Percentiles rank a stretch among this genome's conserved stretches.
Conservation (phyloP, 2,329 filamentous ascomycete genomes). For the Hymenoscyphus fructigenus region DNA sequence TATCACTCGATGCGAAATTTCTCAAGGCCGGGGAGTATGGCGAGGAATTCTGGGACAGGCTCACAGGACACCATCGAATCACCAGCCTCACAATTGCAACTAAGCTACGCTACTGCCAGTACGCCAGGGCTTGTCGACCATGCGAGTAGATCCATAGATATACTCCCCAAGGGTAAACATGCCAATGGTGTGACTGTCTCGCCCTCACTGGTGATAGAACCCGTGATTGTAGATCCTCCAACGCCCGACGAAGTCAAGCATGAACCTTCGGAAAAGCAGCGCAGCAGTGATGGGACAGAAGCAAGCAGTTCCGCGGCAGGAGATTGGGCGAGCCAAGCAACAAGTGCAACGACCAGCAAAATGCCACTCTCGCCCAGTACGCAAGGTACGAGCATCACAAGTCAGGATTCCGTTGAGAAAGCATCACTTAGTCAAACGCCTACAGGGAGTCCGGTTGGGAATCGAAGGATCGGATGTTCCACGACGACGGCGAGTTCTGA, state of each 20-base stretch:
- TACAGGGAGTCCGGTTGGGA: constrained; percentile 31
- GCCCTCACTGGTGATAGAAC: constrained; percentile 31
- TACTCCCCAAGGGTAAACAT: constrained; percentile 13
- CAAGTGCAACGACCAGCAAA: constrained; percentile 62
- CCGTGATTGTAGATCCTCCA: constrained; percentile 27
- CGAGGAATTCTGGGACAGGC: not conserved
- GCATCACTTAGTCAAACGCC: constrained; percentile 19
- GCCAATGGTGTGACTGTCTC: constrained; percentile 19
- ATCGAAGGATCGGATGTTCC: constrained; percentile 27
- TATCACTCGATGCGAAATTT: constrained; percentile 4
- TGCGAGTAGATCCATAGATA: constrained; percentile 11
- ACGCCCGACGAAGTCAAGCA: constrained; percentile 21
- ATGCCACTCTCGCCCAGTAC: constrained; percentile 65
- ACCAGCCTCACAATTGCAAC: constrained; percentile 31
- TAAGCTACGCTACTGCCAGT: constrained; percentile 24
- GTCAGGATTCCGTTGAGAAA: constrained; percentile 39
- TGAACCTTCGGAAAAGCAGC: constrained; percentile 40
- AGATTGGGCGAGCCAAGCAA: constrained; percentile 63
- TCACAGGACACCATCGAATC: constrained; percentile 10
- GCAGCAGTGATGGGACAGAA: constrained; percentile 62
- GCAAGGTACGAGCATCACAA: constrained; percentile 64
- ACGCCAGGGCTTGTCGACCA: constrained; percentile 23
- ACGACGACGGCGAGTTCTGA: not conserved
- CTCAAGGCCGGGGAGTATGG: not conserved
- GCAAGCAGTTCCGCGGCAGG: constrained; percentile 55